Evolutionary conservation across 192 early-diverging fungal genomes (phyloP), one percentile per base, ranked within the genome.

Genomic region (Gryganskiella cystojenkinii): DNA sequence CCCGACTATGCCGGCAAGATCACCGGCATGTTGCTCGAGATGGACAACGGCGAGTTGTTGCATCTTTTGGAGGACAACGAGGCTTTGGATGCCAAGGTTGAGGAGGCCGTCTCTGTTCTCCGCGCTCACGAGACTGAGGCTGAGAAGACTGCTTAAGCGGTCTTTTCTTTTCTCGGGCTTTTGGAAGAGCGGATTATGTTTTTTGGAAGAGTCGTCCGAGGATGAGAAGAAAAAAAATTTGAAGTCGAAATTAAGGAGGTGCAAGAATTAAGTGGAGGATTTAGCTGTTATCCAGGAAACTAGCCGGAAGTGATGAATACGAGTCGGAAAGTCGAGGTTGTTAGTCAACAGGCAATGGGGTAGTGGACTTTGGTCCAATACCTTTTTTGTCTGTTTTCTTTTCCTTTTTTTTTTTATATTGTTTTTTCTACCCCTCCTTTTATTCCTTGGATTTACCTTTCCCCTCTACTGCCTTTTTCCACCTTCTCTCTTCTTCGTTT

Each of bases 21-120:
- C 80, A 98, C 97, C 33, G 98, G 98, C 64, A 98, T 99, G 97
- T 87, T 97, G 60, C 86, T 98, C 54, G 97, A 99, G 85, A 99
- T 98, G 97, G 95, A 98, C 81, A 96, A 96, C 76, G 81, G 87
- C 57, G 98, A 99, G 81, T 84, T 98, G 57, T 83, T 98, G 63
- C 90, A 94, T 81, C 78, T 98, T 61, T 81, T 98, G 56, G 97
- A 97, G 84, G 88, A 89, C 81, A 76, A 82, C 49, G 90, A 88
- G 45, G 94, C 74, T 64, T 59, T 69, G 65, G 74, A 68, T 37
- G 66, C 61, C 66, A 78, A 68, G 74, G 68, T 78, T 22, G 74
- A 78, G 46, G 74, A 78, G 56, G 74, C 74, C 40, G 61, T 78
- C 40, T 62, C 66, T 37, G 74, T 78, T 24, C 61, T 76, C 25